Evolutionary conservation across 1,139 yeast genomes (phyloP).

Genomic region (Torulaspora pretoriensis): DNA sequence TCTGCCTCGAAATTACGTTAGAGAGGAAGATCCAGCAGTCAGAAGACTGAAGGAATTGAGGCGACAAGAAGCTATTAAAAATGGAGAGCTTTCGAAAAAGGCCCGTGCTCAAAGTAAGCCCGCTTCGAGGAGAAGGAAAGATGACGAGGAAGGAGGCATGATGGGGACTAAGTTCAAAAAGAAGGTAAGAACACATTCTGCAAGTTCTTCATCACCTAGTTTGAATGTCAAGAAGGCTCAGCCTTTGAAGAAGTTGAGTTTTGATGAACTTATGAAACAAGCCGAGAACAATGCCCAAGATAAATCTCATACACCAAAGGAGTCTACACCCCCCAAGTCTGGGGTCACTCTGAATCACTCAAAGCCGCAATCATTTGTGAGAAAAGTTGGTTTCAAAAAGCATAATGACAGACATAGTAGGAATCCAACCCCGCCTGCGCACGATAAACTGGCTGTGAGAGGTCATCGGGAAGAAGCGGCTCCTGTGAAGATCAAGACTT

Average conservation of each 20-base stretch:
- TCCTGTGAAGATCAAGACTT: constrained; percentile 11
- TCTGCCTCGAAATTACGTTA: constrained; percentile 31
- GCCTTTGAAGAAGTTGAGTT: constrained; percentile 50
- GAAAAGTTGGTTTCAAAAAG: constrained; percentile 4
- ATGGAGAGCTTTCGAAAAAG: constrained; percentile 18
- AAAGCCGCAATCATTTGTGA: constrained; percentile 10
- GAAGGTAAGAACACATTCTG: constrained; percentile 14
- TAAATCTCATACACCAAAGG: not conserved
- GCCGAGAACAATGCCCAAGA: constrained; percentile 50
- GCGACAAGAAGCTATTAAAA: constrained; percentile 48
- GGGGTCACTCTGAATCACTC: constrained; percentile 15
- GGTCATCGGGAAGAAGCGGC: constrained; percentile 5
- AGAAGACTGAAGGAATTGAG: constrained; percentile 63
- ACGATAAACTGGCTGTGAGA: not conserved
- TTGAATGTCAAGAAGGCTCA: constrained; percentile 24
- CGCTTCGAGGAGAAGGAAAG: constrained; percentile 15
- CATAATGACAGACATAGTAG: not conserved
- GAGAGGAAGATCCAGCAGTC: constrained; percentile 42
- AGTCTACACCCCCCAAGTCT: not conserved
- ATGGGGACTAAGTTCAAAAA: constrained; percentile 23
- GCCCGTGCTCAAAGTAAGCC: constrained; percentile 9
- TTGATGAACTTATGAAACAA: constrained; percentile 64
- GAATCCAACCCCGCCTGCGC: not conserved
- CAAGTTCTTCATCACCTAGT: constrained; percentile 8
- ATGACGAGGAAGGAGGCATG: constrained; percentile 18